Conservation (phyloP, 345 rosid genomes). For the Eucalyptus paniculata region DNA sequence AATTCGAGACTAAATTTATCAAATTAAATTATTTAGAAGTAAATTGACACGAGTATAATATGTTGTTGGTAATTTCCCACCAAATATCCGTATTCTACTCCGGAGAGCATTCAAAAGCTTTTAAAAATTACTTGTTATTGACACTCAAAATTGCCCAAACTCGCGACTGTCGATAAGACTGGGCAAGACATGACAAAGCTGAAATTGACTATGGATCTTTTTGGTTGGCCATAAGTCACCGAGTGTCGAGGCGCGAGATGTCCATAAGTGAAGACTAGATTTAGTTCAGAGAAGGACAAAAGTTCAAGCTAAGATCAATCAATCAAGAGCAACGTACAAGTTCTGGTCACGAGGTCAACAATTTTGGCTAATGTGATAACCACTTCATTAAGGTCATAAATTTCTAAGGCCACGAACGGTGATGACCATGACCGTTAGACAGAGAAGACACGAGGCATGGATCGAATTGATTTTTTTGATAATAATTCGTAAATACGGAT, state of each 20-base stretch:
- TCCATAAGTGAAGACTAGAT: background rate
- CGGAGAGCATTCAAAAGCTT: background rate
- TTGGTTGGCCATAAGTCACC: background rate
- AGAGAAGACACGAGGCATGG: background rate
- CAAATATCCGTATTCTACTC: background rate
- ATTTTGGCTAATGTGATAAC: background rate
- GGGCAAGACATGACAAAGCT: background rate
- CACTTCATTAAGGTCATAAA: background rate
- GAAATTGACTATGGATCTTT: background rate
- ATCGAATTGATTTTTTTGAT: background rate
- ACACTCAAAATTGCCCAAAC: background rate
- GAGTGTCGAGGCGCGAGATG: background rate
- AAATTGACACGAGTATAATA: background rate
- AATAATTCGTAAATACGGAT: no score
- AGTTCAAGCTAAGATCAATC: background rate
- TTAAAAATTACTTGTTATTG: no score
- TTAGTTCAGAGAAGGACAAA: background rate
- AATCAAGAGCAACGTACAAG: background rate
- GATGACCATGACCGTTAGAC: background rate
- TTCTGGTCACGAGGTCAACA: background rate
- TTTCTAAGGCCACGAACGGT: background rate
- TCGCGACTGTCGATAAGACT: background rate
- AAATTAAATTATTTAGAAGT: no score
- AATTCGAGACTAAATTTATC: no score
- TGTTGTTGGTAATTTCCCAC: fast-evolving